A percentile compares a stretch with the other conserved stretches of the same genome.
These are phyloP conservation scores for Actinomortierella ambigua DNA, from an alignment of 371 early-diverging fungal genomes.

Conservation along the genomic window DNA sequence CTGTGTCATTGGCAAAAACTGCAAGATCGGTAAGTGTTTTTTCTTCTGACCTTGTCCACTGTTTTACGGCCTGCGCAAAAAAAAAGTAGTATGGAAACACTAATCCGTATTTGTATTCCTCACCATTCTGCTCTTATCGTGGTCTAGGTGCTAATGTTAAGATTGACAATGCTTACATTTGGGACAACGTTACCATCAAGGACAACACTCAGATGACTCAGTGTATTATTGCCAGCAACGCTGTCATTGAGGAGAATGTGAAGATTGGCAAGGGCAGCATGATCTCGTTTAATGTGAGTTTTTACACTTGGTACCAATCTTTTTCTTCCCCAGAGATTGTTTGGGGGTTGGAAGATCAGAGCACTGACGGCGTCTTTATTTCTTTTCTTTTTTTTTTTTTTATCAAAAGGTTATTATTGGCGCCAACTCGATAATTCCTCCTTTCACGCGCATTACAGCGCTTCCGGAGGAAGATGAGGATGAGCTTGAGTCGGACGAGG, in stretches of 20 bases:
- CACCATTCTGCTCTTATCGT: neutral
- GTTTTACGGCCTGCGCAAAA: neutral
- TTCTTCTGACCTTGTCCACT: neutral
- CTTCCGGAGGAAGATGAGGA: constrained; percentile 55
- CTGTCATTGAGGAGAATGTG: constrained; percentile 66
- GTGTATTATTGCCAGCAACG: constrained; percentile 80
- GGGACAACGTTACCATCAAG: constrained; percentile 77
- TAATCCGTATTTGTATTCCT: neutral
- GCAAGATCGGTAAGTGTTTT: constrained; percentile 65
- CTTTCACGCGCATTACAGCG: constrained; percentile 73
- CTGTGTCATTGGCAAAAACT: constrained; percentile 85
- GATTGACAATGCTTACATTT: constrained; percentile 83
- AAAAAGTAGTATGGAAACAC: neutral
- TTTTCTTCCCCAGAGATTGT: neutral
- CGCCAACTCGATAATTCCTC: constrained; percentile 70
- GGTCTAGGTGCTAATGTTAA: constrained; percentile 65
- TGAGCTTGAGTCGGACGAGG: constrained; percentile 27
- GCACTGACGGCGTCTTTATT: no score
- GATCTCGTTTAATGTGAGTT: constrained; percentile 64
- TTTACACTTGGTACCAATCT: neutral
- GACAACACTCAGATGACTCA: constrained; percentile 65
- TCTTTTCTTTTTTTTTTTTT: neutral
- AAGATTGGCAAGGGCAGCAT: constrained; percentile 71
- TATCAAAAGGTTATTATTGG: constrained; percentile 73
- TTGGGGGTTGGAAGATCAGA: no score